Evolutionary conservation across 2,329 filamentous ascomycete species (phyloP), one percentile per base, ranked within the genome.

Genomic region (Emmonsiellopsis sp.): DNA sequence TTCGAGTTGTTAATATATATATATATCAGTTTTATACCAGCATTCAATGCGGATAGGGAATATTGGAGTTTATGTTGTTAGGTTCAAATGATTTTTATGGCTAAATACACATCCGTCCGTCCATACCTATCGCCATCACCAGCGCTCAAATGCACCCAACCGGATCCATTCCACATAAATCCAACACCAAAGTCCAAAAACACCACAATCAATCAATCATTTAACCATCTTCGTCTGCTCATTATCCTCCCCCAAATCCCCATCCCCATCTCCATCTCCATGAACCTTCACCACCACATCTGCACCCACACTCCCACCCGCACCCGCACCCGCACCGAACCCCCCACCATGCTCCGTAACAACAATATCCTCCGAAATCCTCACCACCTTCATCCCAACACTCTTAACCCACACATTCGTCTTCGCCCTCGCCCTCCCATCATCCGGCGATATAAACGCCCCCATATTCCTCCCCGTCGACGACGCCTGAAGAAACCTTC

Each of bases 401-500:
- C 14, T 32, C 32, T 37, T 34, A 44, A 51, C 34, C 53, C 53
- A 54, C 33, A 39, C 31, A 40, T 51, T 51, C 17, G 49, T 51
- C 21, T 51, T 44, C n/a, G 21, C 27, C 27, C 13, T 8, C 32
- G 6, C 9, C 17, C 7, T 36, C 8, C 42, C 43, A 34, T 42
- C 52, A 2, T 33, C 34, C 2, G 36, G 40, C 17, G n/a, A 34
- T 7, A 54, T 14, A 42, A 48, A 45, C 11, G 36, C 17, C n/a
- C 47, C 53, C 13, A 51, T 17, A 40, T 36, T 48, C 42, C 53
- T 51, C 5, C 53, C 53, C 17, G 39, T 32, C 14, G 53, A 51
- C 7, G 53, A 52, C 11, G 45, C 45, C 17, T 54, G 39, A 2
- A 54, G 53, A 31, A 54, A 51, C n/a, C 11, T 36, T 14, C 48